Base-by-base conservation (phyloP, 768 basidiomycete species). In the Boletus rubroflammeus region DNA sequence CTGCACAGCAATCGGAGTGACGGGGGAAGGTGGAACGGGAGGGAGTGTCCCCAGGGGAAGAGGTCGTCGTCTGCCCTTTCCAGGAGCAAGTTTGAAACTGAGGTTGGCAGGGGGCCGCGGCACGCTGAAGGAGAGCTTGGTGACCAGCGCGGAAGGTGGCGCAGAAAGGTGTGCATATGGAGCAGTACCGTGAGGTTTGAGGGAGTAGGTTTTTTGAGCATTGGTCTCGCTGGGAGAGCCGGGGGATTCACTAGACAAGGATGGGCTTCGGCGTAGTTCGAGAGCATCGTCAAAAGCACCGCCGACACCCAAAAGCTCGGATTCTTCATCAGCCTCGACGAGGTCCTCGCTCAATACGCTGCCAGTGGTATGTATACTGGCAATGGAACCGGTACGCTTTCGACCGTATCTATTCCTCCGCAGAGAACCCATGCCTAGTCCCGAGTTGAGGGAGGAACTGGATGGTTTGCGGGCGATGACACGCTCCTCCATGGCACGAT, bases 401-500 rank as follows among this genome's bases (percentile, higher is more conserved):
- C 88, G 84, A 36, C 77, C 79, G 62, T 84, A 89, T 47, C 82
- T 83, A 58, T 67, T 81, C 62, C 81, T 77, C 84, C 85, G 85
- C 0, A 81, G 81, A 15, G 77, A 60, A 36, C 84, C 85, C 82
- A 86, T 84, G 38, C 85, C 83, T n/a, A 82, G 64, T 23, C 83
- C 83, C 5, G 82, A 87, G 10, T 75, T 75, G 29, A 84, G 60
- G 41, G 87, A 89, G 21, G 88, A 88, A 11, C 69, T 70, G 17
- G 90, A 90, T 0, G 81, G 75, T 64, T 84, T 89, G 63, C 90
- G 85, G 41, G 88, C 84, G 46, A 90, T 73, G 47, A 87, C 75
- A 54, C 90, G 86, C 56, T 89, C 83, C 64, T 92, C 88, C 90
- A 93, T 93, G 38, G 88, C 90, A 66, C 84, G 88, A 73, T 93